Evolutionary conservation across 768 basidiomycete genomes (phyloP), one percentile per base, ranked within the genome.

Genomic region (Pulveroboletus sp.): DNA sequence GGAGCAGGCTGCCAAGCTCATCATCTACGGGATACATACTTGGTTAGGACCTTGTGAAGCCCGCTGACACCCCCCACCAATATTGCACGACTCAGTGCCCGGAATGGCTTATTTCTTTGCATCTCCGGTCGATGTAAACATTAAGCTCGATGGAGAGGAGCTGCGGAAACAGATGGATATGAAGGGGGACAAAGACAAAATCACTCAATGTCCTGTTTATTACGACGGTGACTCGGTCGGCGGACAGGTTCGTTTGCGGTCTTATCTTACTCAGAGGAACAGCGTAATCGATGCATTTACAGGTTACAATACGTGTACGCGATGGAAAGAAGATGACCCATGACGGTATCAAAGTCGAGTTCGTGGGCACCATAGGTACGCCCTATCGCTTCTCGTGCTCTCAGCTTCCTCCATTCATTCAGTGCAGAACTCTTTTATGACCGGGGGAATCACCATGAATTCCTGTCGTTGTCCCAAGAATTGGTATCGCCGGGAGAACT

Each of bases 331-430:
- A 86, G 68, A 75, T 95, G 53, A 77, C 85, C 17, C 96, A 98
- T 63, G 94, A 98, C 31, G 95, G 95, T 3, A 93, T 99, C 67
- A 93, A 97, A 70, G 89, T 99, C 39, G 94, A 98, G 71, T 94
- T 99, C 62, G 87, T 93, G 26, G 93, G 96, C 28, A 91, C 86
- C 61, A 98, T 97, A 62, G 95, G 95, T 87, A 55, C 37, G 85
- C 69, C 33, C n/a, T 4, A 10, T 36, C 3, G 6, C 31, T 42
- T 46, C 46, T 43, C n/a, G 49, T 30, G 2, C 11, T 32, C 1
- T 30, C 27, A 10, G 12, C 38, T 24, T 46, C 27, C 45, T 31
- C 54, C 38, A 56, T 30, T 12, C n/a, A 26, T 41, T 28, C 14
- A 9, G 9, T 9, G 36, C 26, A 46, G 87, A 90, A 62, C 76